Percentiles rank a stretch among this genome's conserved stretches.
Evolutionary conservation across 805 yeast genomes (phyloP).

Genomic region (Candida fluviatilis): DNA sequence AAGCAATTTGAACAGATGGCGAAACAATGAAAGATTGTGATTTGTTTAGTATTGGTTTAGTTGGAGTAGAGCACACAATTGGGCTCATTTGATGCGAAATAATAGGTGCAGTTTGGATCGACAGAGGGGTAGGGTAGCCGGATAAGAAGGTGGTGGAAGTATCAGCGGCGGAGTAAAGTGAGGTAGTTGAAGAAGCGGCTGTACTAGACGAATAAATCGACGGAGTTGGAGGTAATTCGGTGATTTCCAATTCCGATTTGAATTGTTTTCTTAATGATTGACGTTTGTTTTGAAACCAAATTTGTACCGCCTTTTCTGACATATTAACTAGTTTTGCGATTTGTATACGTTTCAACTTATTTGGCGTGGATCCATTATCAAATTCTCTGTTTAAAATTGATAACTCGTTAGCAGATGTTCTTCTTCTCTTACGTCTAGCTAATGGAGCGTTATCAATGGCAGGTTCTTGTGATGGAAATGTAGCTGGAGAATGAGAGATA

Average conservation of each 20-base stretch:
- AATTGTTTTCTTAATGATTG: conserved; percentile 65
- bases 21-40: conserved; percentile 21
- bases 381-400: conserved; percentile 80
- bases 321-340: conserved; percentile 80
- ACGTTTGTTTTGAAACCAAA: conserved; percentile 96
- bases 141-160: conserved; percentile 5
- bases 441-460: conserved; percentile 84
- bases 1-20: conserved; percentile 9
- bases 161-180: conserved; percentile 1
- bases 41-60: conserved; percentile 16
- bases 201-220: background rate
- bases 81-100: conserved; percentile 7
- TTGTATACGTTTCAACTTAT: conserved; percentile 65
- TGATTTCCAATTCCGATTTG: conserved; percentile 33
- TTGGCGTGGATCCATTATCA: conserved; percentile 73
- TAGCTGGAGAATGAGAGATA: conserved; percentile 87
- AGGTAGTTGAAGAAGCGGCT: background rate
- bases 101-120: conserved; percentile 4
- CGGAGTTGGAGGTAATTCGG: conserved; percentile 42
- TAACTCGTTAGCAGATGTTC: conserved; percentile 88
- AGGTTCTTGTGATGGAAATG: conserved; percentile 81
- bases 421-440: conserved; percentile 91
- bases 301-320: conserved; percentile 98
- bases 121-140: conserved; percentile 3
- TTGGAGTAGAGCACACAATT: conserved; percentile 23